Evolutionary conservation across 2,329 filamentous ascomycete genomes (phyloP).

Genomic region (Lachnellula occidentalis): DNA sequence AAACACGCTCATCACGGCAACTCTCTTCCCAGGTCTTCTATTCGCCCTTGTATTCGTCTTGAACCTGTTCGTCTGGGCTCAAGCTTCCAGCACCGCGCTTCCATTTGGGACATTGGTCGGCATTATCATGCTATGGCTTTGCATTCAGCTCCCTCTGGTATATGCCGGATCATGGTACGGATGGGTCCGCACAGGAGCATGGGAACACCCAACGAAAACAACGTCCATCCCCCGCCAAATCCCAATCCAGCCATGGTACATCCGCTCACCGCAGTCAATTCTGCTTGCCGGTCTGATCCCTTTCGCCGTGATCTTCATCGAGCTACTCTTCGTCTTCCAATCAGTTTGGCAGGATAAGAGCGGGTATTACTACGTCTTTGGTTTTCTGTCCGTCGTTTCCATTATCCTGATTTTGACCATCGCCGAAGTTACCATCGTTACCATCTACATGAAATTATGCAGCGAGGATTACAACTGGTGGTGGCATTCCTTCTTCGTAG

Average conservation of each 20-base stretch:
- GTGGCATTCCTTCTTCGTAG: constrained; percentile 83
- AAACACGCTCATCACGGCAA: constrained; percentile 72
- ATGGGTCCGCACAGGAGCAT: constrained; percentile 59
- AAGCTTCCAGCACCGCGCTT: constrained; percentile 81
- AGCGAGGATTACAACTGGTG: constrained; percentile 87
- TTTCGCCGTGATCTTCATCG: constrained; percentile 84
- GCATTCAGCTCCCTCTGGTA: constrained; percentile 80
- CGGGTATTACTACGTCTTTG: constrained; percentile 88
- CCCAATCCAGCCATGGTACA: constrained; percentile 71
- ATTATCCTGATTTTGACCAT: constrained; percentile 70
- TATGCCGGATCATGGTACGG: constrained; percentile 76
- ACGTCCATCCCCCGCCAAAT: constrained; percentile 66
- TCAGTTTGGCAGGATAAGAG: constrained; percentile 87
- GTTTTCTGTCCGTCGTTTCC: constrained; percentile 71
- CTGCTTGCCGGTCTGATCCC: constrained; percentile 73
- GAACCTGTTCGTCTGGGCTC: constrained; percentile 86
- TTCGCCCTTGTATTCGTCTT: constrained; percentile 73
- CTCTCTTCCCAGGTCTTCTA: constrained; percentile 72
- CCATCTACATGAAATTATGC: constrained; percentile 77
- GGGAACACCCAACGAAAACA: constrained; percentile 79
- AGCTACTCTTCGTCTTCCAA: constrained; percentile 81
- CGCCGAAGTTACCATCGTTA: constrained; percentile 77
- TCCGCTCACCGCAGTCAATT: constrained; percentile 55
- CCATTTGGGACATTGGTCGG: constrained; percentile 74
- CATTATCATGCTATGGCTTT: constrained; percentile 72